Evolutionary conservation across 495 filamentous ascomycete genomes (phyloP), one percentile per base, ranked within the genome.

Genomic region (Hypoxylon cercidicola): DNA sequence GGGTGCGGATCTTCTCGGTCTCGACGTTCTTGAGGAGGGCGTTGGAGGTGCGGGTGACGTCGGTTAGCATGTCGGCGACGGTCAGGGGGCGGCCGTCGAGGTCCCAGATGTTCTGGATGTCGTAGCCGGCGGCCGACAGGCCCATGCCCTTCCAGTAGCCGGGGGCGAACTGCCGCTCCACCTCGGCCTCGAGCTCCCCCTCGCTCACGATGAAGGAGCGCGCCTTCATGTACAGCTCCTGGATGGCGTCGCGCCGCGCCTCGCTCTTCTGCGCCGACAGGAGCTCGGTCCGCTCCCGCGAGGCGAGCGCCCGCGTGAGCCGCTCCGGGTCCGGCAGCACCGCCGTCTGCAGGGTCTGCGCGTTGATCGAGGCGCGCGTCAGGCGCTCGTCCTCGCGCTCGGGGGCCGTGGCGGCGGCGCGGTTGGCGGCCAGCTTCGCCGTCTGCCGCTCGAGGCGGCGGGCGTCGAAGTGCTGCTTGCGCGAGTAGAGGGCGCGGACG

Each of bases 211-310:
- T 82, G 56, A 83, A 83, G 49, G 72, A 67, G 23, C 73, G 66
- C 8, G 81, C 79, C 10, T 74, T 76, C 62, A 81, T 78, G 61
- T 82, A 83, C 56, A 83, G 71, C 70, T 77, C 74, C 52, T 75
- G 72, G 11, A 83, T 69, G 40, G 81, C 79, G 55, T 83, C 80
- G 28, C 74, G 71, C 7, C 81, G 77, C 18, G 55, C 63, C 65
- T 81, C 78, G 62, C 71, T 72, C 62, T 75, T 75, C 43, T 35
- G 41, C 7, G 32, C 56, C 25, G 21, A 4, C 9, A 68, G 35
- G n/a, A 40, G 39, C 16, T 56, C 47, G 32, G 76, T 74, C 52
- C 62, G 66, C 16, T 23, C 30, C 9, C 48, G 61, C 11, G 77
- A 73, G 4, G 37, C 65, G 5, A 70, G 43, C 1, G 74, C 77